These are phyloP conservation scores for Adenanthera pavonina DNA, from an alignment of 306 rosid genomes.

Conservation along the genomic window DNA sequence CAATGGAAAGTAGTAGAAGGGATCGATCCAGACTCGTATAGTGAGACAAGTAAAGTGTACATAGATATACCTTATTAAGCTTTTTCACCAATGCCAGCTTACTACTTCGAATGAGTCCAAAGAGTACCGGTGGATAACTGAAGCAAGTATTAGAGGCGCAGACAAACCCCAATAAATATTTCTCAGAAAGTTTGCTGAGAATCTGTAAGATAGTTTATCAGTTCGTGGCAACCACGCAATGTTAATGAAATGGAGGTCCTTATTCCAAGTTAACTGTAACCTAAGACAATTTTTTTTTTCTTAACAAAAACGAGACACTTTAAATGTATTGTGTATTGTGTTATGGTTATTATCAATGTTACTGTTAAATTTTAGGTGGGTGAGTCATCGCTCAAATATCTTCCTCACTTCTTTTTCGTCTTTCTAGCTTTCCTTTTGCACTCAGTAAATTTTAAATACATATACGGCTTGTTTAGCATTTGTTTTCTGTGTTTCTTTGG, in stretches of 20 bases:
- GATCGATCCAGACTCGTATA: neutral
- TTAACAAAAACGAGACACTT: neutral
- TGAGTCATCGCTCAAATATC: neutral
- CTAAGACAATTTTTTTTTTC: neutral
- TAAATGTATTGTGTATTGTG: neutral
- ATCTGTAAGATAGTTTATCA: neutral
- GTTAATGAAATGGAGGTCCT: neutral
- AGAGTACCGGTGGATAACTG: no score
- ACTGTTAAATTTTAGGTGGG: neutral
- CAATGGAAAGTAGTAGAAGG: neutral
- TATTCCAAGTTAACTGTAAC: conserved; percentile 7
- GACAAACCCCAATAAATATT: neutral
- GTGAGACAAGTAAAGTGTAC: conserved; percentile 5
- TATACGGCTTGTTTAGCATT: neutral
- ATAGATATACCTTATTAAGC: neutral
- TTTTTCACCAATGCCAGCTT: neutral
- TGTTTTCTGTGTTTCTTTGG: neutral
- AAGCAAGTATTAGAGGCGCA: conserved; percentile 4
- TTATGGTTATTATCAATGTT: neutral
- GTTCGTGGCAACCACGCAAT: no score
- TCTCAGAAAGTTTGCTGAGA: conserved; percentile 2
- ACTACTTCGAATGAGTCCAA: neutral
- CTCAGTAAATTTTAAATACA: neutral
- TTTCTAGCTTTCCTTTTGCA: neutral
- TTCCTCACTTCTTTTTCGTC: neutral